phyloP scores from a whole-genome alignment of 208 protist genomes.

The Kentomonas sorsogonicus region DNA sequence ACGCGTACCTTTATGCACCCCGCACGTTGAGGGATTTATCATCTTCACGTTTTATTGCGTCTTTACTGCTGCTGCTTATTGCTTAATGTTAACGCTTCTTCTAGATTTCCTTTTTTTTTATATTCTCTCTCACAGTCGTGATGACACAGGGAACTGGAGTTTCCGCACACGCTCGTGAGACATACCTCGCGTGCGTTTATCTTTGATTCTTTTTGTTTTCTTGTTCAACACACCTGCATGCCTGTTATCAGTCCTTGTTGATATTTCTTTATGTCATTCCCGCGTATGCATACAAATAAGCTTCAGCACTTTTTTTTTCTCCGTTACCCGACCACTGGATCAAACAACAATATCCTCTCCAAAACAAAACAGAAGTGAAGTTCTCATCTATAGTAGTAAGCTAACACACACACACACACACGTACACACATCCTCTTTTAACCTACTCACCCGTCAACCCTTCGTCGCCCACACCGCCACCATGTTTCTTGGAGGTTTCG shows the following conservation, averaged over 20 bases:
- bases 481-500: constrained; percentile 85
- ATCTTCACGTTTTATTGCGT: no score
- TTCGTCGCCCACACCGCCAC: constrained; percentile 2
- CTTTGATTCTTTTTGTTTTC: background rate
- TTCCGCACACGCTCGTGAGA: background rate
- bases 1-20: no score
- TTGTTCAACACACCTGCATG: background rate
- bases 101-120: background rate
- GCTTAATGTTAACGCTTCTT: background rate
- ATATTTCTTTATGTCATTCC: constrained; percentile 5
- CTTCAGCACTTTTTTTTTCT: background rate
- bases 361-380: background rate
- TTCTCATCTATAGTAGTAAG: background rate
- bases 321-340: no score
- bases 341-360: no score
- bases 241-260: background rate
- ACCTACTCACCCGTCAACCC: background rate
- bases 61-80: no score
- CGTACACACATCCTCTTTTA: constrained; percentile 1
- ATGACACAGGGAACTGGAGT: background rate
- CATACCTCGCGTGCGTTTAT: background rate
- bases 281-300: no score
- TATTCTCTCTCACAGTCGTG: background rate
- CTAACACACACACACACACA: constrained; percentile 3
- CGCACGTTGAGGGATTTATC: no score